phyloP scores from a whole-genome alignment of 208 protist species.

The Novymonas esmeraldas region DNA sequence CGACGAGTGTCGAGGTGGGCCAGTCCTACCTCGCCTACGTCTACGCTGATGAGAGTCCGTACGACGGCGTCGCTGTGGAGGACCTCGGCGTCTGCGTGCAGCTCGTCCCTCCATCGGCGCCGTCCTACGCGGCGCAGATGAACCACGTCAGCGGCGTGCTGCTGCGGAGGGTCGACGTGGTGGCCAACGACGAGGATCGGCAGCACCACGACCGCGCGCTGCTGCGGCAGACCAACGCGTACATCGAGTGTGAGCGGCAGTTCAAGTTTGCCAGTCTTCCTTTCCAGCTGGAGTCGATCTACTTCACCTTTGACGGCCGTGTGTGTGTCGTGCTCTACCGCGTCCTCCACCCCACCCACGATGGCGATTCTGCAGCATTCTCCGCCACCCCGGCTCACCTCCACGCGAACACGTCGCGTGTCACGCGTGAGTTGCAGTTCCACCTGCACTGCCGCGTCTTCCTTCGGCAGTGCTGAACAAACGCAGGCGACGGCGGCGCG shows the following conservation, averaged over 20 bases:
- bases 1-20: constrained; percentile 27
- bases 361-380: not conserved
- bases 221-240: constrained; percentile 30
- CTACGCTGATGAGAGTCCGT: constrained; percentile 38
- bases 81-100: constrained; percentile 55
- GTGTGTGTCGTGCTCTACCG: constrained; percentile 67
- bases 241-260: constrained; percentile 57
- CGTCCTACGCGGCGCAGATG: constrained; percentile 14
- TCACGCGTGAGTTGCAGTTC: constrained; percentile 58
- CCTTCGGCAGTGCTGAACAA: constrained; percentile 24
- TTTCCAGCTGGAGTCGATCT: constrained; percentile 56
- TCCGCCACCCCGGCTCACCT: constrained; percentile 1
- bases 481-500: not conserved
- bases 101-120: constrained; percentile 9
- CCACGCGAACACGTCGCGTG: constrained; percentile 42
- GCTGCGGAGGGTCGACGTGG: constrained; percentile 45
- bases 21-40: constrained; percentile 52
- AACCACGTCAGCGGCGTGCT: constrained; percentile 45
- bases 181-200: constrained; percentile 22
- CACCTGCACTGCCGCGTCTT: constrained; percentile 53
- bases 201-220: constrained; percentile 28
- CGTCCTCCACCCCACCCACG: constrained; percentile 24
- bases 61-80: constrained; percentile 47
- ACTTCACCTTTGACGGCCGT: constrained; percentile 61
- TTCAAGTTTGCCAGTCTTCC: constrained; percentile 68